Evolutionary conservation across 2,329 filamentous ascomycete genomes (phyloP).

Genomic region (Seiridium unicorne): DNA sequence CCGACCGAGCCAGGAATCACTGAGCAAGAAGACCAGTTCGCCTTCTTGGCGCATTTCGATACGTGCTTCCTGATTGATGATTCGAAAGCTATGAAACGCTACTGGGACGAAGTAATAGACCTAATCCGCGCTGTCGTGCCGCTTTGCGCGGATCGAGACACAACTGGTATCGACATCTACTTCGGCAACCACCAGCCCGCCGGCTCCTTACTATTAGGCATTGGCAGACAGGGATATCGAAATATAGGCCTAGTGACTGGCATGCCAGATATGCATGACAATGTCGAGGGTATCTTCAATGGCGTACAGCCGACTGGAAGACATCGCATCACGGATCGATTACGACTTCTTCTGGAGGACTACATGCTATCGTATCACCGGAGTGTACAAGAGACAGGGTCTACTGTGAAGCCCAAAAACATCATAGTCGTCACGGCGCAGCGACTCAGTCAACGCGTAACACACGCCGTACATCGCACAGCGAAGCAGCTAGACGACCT

Average conservation of each 20-base stretch:
- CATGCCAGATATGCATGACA: conserved; percentile 20
- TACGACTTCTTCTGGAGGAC: conserved; percentile 15
- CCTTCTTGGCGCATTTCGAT: conserved; percentile 65
- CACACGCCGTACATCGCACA: conserved; percentile 54
- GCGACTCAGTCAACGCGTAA: conserved; percentile 62
- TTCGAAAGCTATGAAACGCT: conserved; percentile 63
- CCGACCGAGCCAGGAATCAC: neutral
- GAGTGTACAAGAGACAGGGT: neutral
- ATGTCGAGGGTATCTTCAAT: conserved; percentile 24
- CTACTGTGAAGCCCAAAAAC: conserved; percentile 53
- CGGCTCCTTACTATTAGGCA: neutral
- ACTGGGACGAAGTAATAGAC: conserved; percentile 63
- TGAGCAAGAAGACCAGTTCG: conserved; percentile 53
- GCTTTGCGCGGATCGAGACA: conserved; percentile 65
- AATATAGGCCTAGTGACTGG: conserved; percentile 20
- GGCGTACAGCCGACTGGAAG: conserved; percentile 18
- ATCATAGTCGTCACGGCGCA: conserved; percentile 75
- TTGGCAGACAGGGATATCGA: conserved; percentile 15
- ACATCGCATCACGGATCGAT: conserved; percentile 15
- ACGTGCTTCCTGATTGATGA: conserved; percentile 77
- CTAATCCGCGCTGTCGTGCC: conserved; percentile 65
- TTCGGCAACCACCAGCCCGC: conserved; percentile 61
- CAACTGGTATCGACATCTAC: conserved; percentile 69
- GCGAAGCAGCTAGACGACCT: conserved; percentile 61
- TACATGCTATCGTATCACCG: neutral